Evolutionary conservation across 805 yeast species (phyloP).

Genomic region (Pichia paraexigua): DNA sequence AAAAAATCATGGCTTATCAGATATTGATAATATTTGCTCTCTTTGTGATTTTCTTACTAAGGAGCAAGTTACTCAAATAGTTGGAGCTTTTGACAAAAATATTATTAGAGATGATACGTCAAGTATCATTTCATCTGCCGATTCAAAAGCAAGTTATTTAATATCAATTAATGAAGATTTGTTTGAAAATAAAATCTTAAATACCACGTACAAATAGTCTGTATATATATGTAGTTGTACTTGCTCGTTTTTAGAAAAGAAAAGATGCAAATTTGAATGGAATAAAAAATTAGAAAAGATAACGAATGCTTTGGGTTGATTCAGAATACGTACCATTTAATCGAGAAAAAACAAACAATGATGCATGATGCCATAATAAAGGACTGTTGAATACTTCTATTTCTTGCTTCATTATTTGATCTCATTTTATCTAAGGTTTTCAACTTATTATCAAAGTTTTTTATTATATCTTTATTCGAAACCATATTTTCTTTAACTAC

Average conservation of each 20-base stretch:
- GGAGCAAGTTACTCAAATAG: constrained; percentile 8
- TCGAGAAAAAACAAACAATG: neutral
- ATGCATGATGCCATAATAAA: neutral
- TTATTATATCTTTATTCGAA: constrained; percentile 17
- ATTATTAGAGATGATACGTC: neutral
- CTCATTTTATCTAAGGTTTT: constrained; percentile 15
- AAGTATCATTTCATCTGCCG: neutral
- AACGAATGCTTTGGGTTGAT: neutral
- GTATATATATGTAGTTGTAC: neutral
- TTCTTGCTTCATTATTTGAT: constrained; percentile 9
- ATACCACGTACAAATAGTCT: neutral
- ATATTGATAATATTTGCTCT: constrained; percentile 3
- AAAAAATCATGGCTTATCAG: constrained; percentile 9
- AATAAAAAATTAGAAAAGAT: neutral
- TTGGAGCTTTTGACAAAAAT: constrained; percentile 6
- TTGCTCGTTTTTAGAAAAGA: neutral
- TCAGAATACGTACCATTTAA: neutral
- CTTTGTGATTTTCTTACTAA: constrained; percentile 3
- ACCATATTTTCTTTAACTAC: constrained; percentile 17
- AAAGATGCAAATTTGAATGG: neutral
- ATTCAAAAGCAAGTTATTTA: neutral
- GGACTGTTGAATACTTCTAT: constrained; percentile 7
- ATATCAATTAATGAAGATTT: neutral
- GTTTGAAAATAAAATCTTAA: neutral
- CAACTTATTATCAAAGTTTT: constrained; percentile 16